Evolutionary conservation across 1,284 basidiomycete genomes (phyloP).

Genomic region (Austroboletus niveus): DNA sequence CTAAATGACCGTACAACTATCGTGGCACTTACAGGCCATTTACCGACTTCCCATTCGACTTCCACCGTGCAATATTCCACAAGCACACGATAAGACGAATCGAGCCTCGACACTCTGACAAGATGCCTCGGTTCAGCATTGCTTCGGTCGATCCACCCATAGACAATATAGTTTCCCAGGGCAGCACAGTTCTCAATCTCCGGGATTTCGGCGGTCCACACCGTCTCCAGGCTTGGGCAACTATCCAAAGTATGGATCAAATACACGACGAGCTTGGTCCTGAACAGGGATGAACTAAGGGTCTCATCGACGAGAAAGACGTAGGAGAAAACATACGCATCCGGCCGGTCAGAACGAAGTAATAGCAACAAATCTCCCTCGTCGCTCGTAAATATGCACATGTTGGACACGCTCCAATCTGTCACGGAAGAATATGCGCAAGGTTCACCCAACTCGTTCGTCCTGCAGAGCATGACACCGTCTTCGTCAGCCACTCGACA

Average conservation of each 20-base stretch:
- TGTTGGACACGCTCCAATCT: neutral
- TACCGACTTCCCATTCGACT: neutral
- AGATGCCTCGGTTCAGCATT: neutral
- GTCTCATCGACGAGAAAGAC: neutral
- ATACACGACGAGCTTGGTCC: conserved; percentile 9
- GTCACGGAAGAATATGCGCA: neutral
- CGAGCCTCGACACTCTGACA: neutral
- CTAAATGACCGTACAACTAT: neutral
- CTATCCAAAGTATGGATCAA: neutral
- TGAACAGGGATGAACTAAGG: neutral
- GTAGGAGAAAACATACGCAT: neutral
- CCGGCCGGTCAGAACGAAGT: conserved; percentile 4
- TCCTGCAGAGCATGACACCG: conserved; percentile 9
- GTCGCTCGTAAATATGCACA: conserved; percentile 9
- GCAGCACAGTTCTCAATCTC: conserved; percentile 4
- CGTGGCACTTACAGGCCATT: conserved; percentile 1
- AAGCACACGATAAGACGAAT: neutral
- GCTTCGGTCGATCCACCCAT: conserved; percentile 10
- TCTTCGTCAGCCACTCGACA: conserved; percentile 1
- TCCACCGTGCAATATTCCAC: neutral
- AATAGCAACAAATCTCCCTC: conserved; percentile 4
- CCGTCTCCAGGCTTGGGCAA: neutral
- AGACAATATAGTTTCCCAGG: conserved; percentile 6
- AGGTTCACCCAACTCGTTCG: neutral
- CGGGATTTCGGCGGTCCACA: neutral